phyloP scores from a whole-genome alignment of 2,329 filamentous ascomycete genomes.

The Capronia coronata region DNA sequence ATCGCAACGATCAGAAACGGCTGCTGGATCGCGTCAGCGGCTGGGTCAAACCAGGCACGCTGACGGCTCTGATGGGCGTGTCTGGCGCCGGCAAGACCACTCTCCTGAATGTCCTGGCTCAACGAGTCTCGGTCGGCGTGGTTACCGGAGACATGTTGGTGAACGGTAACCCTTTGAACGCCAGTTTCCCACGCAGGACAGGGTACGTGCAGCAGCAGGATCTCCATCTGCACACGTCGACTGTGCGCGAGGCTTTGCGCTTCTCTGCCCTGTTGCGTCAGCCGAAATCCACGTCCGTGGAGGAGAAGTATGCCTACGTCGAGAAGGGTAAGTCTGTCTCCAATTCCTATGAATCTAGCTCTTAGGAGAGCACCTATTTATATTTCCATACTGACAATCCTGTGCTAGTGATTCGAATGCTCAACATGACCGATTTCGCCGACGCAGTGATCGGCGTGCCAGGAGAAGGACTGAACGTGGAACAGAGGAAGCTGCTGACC shows the following conservation, averaged over 20 bases:
- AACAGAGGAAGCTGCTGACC: conserved; percentile 68
- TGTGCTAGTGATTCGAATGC: conserved; percentile 64
- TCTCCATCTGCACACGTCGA: conserved; percentile 57
- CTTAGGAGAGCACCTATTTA: no score
- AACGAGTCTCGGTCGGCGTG: conserved; percentile 53
- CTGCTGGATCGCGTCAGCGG: conserved; percentile 50
- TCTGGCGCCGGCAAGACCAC: conserved; percentile 58
- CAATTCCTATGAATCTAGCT: no score
- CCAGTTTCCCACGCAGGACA: conserved; percentile 57
- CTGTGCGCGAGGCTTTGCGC: conserved; percentile 63
- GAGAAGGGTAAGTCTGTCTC: conserved; percentile 49
- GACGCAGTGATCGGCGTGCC: conserved; percentile 86
- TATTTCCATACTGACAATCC: no score
- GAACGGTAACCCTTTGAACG: conserved; percentile 51
- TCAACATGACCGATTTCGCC: conserved; percentile 85
- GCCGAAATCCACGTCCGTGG: conserved; percentile 59
- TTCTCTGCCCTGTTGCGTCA: conserved; percentile 70
- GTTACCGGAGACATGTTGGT: conserved; percentile 61
- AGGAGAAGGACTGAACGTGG: conserved; percentile 61
- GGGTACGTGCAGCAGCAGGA: conserved; percentile 65
- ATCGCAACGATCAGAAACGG: conserved; percentile 38
- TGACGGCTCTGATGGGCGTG: conserved; percentile 56
- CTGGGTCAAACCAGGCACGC: conserved; percentile 50
- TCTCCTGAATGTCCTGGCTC: conserved; percentile 51
- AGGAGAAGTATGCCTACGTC: conserved; percentile 83